Evolutionary conservation across 1,284 basidiomycete genomes (phyloP), one percentile per base, ranked within the genome.

Genomic region (Pterulicium gracile): DNA sequence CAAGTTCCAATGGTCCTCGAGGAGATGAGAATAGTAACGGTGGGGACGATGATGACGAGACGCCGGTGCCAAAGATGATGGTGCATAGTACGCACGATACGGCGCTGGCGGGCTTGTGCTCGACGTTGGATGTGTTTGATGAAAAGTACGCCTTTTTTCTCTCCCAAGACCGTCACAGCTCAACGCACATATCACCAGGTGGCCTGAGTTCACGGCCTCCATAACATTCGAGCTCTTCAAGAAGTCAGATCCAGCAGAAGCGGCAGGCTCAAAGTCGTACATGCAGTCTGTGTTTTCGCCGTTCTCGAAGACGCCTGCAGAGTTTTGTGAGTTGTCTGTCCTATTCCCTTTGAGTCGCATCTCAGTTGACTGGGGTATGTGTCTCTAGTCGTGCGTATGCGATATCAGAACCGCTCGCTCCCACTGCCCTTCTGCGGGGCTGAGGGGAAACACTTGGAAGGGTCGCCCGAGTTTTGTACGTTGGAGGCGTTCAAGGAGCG

Each of bases 71-170:
- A 48, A 82, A 79, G 58, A 65, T 87, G 19, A 70, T 85, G 13
- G 69, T 90, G 4, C 77, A 84, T 53, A 73, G 71, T 49, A 82
- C 85, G 48, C 87, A 91, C 57, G 88, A 91, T 58, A 85, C 86
- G 1, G 75, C 78, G 0, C 61, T 91, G 13, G 85, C 86, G 1
- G 85, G 73, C 0, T 54, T 89, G 39, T 72, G 75, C 39, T 67
- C 69, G 18, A 83, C 85, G 1, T 65, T 91, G 2, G 87, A 88
- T 52, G 79, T 81, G 2, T 90, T 80, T 59, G 84, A 90, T 54
- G 73, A 85, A 3, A 75, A 73, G 77, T 87, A 55, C 27, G 68
- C 60, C 7, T 4, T 49, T 44, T 36, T 14, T 39, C n/a, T n/a
- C n/a, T n/a, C n/a, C n/a, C n/a, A n/a, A n/a, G n/a, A n/a, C n/a